phyloP scores from a whole-genome alignment of 2,329 filamentous ascomycete genomes.

The Teratosphaeria pseudoeucalypti region DNA sequence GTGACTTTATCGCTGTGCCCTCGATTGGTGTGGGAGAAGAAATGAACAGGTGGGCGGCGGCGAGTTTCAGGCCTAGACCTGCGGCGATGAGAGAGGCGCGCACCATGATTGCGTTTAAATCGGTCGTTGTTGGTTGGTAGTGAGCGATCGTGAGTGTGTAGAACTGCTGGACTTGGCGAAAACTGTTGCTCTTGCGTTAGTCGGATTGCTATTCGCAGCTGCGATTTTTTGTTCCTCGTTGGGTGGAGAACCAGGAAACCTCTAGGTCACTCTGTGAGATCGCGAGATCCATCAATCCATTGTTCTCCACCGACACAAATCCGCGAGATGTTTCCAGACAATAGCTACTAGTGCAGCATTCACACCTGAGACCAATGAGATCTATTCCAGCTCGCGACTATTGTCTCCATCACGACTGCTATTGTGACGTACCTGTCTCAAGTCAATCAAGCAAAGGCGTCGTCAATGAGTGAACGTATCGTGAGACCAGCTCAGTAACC shows the following conservation, averaged over 20 bases:
- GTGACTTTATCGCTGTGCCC: constrained; percentile 45
- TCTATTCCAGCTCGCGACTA: not conserved
- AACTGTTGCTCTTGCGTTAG: not conserved
- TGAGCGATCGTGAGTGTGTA: not conserved
- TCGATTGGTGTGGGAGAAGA: constrained; percentile 54
- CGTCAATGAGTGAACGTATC: not conserved
- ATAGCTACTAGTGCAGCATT: not conserved
- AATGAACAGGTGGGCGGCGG: constrained; percentile 70
- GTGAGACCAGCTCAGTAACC: not conserved
- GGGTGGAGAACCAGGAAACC: not conserved
- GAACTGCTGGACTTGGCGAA: not conserved
- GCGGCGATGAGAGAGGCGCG: constrained; percentile 18
- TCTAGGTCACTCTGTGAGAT: not conserved
- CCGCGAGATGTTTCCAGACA: not conserved
- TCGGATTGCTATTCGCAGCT: not conserved
- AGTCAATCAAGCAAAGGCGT: not conserved
- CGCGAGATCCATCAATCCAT: not conserved
- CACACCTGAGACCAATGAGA: not conserved
- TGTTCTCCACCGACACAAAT: not conserved
- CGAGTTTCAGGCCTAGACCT: constrained; percentile 43
- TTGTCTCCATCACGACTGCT: not conserved
- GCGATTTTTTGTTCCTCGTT: not conserved
- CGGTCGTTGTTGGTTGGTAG: not conserved
- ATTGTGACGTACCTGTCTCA: not conserved
- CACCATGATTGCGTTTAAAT: not conserved